These are phyloP conservation scores for Metschnikowia gruessii DNA, from an alignment of 805 yeast genomes.

Conservation along the genomic window DNA sequence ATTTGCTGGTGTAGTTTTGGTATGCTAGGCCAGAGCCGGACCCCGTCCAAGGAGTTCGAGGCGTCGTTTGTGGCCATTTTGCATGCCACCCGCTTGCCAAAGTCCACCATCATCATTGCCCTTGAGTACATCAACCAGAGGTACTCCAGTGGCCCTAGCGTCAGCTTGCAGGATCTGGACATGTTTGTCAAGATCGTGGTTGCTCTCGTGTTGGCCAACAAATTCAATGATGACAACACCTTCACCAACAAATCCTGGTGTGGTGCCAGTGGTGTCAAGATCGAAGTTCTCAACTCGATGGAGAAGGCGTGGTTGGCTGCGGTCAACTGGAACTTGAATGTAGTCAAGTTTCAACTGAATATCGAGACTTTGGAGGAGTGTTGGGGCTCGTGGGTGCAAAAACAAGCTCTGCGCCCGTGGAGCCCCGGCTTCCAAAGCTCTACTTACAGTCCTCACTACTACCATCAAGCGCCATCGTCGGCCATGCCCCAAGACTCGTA, in stretches of 20 bases:
- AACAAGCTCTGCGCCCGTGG: constrained; percentile 15
- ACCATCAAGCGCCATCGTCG: constrained; percentile 3
- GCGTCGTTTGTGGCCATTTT: constrained; percentile 64
- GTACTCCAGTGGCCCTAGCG: constrained; percentile 27
- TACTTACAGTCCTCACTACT: not conserved
- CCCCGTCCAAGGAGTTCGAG: constrained; percentile 51
- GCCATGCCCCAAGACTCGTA: constrained; percentile 4
- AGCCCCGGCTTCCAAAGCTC: constrained; percentile 2
- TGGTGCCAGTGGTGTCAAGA: constrained; percentile 83
- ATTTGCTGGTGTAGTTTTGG: constrained; percentile 71
- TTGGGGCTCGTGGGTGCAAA: constrained; percentile 44
- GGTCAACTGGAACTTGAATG: constrained; percentile 57
- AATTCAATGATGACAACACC: constrained; percentile 94
- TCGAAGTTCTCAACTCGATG: constrained; percentile 55
- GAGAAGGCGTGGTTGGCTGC: constrained; percentile 70
- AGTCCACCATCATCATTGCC: constrained; percentile 74
- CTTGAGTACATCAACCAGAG: constrained; percentile 75
- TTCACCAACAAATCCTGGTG: constrained; percentile 95
- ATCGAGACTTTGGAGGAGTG: constrained; percentile 43
- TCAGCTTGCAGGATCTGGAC: constrained; percentile 30
- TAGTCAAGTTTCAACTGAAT: constrained; percentile 37
- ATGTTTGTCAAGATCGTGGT: constrained; percentile 58
- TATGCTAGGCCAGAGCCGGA: constrained; percentile 51
- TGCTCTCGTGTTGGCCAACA: constrained; percentile 81
- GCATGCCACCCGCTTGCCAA: constrained; percentile 84